phyloP scores from a whole-genome alignment of 2,329 filamentous ascomycete genomes.

The Aspergillus japonicus region DNA sequence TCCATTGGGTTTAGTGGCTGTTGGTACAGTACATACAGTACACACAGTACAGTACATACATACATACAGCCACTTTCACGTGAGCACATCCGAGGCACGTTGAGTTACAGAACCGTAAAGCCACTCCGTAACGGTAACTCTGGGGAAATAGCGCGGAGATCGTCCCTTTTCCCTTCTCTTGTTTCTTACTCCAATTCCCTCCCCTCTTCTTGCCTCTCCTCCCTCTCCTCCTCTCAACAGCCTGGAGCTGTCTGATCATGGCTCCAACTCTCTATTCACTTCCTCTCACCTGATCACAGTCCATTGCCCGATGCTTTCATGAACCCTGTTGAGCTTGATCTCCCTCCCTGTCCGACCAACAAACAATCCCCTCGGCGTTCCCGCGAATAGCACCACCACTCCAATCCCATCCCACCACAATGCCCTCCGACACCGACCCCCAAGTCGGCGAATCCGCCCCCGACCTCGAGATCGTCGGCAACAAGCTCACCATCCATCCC shows the following conservation, averaged over 20 bases:
- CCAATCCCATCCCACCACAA: conserved; percentile 13
- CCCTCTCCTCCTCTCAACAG: background rate
- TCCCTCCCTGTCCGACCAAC: background rate
- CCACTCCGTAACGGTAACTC: conserved; percentile 4
- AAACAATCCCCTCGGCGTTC: background rate
- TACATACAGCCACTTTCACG: conserved; percentile 2
- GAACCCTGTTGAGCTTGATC: conserved; percentile 10
- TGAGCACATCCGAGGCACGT: conserved; percentile 27
- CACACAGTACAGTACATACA: background rate
- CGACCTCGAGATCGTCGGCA: conserved; percentile 74
- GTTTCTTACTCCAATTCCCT: background rate
- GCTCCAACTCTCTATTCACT: background rate
- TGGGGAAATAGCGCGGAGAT: conserved; percentile 27
- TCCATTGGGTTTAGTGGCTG: too few species aligned
- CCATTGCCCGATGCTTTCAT: background rate
- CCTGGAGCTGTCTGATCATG: background rate
- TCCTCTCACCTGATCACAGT: background rate
- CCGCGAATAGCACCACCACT: background rate
- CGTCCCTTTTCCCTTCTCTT: background rate
- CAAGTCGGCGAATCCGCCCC: conserved; percentile 56
- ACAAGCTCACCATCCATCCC: conserved; percentile 72
- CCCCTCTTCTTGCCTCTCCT: background rate
- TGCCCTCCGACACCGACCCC: conserved; percentile 32
- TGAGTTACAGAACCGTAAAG: too few species aligned
- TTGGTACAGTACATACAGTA: too few species aligned